phyloP scores from a whole-genome alignment of 352 stramenopile species.

The Pythium diclinum region DNA sequence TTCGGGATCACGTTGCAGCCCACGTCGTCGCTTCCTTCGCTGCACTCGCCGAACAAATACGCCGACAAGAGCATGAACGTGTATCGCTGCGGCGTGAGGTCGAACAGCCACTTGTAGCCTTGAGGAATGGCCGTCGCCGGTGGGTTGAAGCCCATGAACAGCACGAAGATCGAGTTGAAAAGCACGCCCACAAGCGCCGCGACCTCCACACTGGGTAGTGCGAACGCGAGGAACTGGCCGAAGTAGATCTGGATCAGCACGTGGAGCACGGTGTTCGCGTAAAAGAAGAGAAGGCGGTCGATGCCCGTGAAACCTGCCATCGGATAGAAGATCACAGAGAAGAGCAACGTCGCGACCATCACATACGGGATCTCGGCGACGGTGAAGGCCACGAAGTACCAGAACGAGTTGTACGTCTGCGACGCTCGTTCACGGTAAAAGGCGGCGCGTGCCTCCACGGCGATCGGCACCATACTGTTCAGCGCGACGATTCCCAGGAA shows the following conservation, averaged over 20 bases:
- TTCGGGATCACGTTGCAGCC: conserved; percentile 41
- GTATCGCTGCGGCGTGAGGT: conserved; percentile 43
- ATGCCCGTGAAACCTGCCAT: conserved; percentile 43
- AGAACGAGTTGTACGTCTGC: conserved; percentile 68
- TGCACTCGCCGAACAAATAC: conserved; percentile 41
- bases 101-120: conserved; percentile 37
- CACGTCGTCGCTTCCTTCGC: conserved; percentile 22
- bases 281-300: conserved; percentile 50
- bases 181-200: conserved; percentile 38
- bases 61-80: conserved; percentile 34
- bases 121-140: conserved; percentile 28
- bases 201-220: conserved; percentile 44
- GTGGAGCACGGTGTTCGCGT: conserved; percentile 53
- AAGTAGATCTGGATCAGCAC: conserved; percentile 63
- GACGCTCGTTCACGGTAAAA: conserved; percentile 86
- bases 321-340: conserved; percentile 72
- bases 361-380: conserved; percentile 73
- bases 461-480: conserved; percentile 60
- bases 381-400: conserved; percentile 51
- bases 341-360: conserved; percentile 34
- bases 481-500: conserved; percentile 81
- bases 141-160: conserved; percentile 53
- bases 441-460: conserved; percentile 63
- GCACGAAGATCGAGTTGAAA: conserved; percentile 48
- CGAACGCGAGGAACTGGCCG: conserved; percentile 67